Evolutionary conservation across 2,329 filamentous ascomycete genomes (phyloP).

Genomic region (Apiospora pterosperma): DNA sequence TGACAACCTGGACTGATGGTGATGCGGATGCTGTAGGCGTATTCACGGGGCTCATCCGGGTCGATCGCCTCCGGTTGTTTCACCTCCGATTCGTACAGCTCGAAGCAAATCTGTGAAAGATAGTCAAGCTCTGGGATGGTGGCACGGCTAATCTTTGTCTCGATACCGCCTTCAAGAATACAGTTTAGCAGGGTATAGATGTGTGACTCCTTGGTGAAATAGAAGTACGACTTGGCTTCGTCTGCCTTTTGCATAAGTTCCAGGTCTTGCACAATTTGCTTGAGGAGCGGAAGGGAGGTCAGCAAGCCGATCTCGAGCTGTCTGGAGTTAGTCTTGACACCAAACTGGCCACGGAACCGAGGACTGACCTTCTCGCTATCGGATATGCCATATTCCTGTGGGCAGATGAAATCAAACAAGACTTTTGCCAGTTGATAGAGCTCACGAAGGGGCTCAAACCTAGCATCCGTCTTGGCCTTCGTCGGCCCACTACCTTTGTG

Average conservation of each 20-base stretch:
- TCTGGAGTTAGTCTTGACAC: slow-evolving; percentile 11
- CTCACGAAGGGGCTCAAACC: slow-evolving; percentile 85
- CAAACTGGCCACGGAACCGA: not conserved
- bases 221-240: slow-evolving; percentile 94
- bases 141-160: slow-evolving; percentile 93
- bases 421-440: slow-evolving; percentile 93
- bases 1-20: slow-evolving; percentile 95
- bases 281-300: slow-evolving; percentile 87
- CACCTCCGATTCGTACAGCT: slow-evolving; percentile 93
- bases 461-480: slow-evolving; percentile 77
- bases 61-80: slow-evolving; percentile 40
- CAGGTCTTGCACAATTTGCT: slow-evolving; percentile 94
- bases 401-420: slow-evolving; percentile 96
- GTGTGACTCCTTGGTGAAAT: slow-evolving; percentile 98
- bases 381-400: slow-evolving; percentile 96
- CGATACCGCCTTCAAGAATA: slow-evolving; percentile 93
- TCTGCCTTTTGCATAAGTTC: slow-evolving; percentile 92
- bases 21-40: slow-evolving; percentile 94
- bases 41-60: slow-evolving; percentile 63
- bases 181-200: slow-evolving; percentile 98
- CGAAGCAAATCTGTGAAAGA: slow-evolving; percentile 95
- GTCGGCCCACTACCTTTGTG: slow-evolving; percentile 73
- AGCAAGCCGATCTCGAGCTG: slow-evolving; percentile 90
- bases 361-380: slow-evolving; percentile 72
- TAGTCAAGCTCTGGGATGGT: slow-evolving; percentile 97